Percentiles rank a stretch among this genome's conserved stretches.
Evolutionary conservation across 257 asterid genomes (phyloP).

Genomic region (Fraxinus excelsior): DNA sequence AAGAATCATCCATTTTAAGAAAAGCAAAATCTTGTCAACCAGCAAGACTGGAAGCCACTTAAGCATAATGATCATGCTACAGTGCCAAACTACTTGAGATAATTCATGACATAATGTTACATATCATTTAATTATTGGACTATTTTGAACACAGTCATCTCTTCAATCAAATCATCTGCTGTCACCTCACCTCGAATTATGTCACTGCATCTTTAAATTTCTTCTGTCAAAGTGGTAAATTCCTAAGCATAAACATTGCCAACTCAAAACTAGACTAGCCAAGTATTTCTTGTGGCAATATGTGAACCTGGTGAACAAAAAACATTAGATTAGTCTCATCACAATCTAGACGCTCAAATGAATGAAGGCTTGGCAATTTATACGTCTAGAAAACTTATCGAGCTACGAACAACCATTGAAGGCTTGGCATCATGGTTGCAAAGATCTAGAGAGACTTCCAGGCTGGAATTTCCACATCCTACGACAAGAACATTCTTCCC

Average conservation of each 20-base stretch:
- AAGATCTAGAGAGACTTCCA: constrained; percentile 39
- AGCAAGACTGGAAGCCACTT: constrained; percentile 36
- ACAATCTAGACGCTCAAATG: background rate
- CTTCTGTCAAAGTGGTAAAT: no score
- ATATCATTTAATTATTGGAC: no score
- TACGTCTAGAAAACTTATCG: constrained; percentile 22
- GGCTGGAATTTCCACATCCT: constrained; percentile 41
- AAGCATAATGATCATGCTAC: constrained; percentile 9
- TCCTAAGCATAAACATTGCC: constrained; percentile 28
- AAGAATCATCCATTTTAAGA: constrained; percentile 29
- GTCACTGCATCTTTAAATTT: no score
- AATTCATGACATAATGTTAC: no score
- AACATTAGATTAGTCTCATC: background rate
- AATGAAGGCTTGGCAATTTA: no score
- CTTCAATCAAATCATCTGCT: no score
- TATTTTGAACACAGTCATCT: no score
- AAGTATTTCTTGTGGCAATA: constrained; percentile 38
- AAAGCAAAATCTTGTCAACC: constrained; percentile 31
- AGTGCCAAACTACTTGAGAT: no score
- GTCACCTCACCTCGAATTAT: no score
- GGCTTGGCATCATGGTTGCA: constrained; percentile 36
- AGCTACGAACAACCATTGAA: constrained; percentile 28
- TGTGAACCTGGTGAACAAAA: constrained; percentile 27
- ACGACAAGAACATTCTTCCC: constrained; percentile 36
- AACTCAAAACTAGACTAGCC: constrained; percentile 35